Conservation (phyloP, 768 basidiomycete genomes). For the Xanthoconium purpureum region DNA sequence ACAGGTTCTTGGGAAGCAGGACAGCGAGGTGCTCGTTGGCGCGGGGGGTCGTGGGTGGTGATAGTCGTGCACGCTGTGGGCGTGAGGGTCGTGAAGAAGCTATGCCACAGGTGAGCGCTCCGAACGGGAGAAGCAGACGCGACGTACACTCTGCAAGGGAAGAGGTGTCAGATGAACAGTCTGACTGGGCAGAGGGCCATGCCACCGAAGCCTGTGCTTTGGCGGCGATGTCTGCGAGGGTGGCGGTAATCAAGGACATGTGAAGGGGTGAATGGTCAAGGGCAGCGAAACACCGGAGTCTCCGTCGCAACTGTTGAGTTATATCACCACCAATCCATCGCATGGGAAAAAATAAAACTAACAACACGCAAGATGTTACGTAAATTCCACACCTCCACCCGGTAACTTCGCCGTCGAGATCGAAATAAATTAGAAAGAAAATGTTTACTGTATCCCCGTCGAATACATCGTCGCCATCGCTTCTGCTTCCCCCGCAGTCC, state of each 20-base stretch:
- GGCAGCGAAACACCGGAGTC: slow-evolving; percentile 4
- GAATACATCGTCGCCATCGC: neutral
- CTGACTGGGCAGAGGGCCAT: slow-evolving; percentile 9
- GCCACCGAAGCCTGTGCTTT: slow-evolving; percentile 24
- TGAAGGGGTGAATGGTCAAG: slow-evolving; percentile 18
- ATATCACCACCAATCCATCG: slow-evolving; percentile 23
- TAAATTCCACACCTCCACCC: slow-evolving; percentile 1
- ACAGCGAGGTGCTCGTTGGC: slow-evolving; percentile 77
- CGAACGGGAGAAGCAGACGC: neutral
- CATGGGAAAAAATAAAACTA: slow-evolving; percentile 30
- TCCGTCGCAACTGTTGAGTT: slow-evolving; percentile 32
- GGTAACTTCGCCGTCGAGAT: slow-evolving; percentile 13
- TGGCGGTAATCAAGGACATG: slow-evolving; percentile 30
- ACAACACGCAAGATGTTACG: slow-evolving; percentile 18
- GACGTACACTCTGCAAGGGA: slow-evolving; percentile 16
- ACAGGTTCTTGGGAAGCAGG: slow-evolving; percentile 61
- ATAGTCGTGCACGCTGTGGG: slow-evolving; percentile 15
- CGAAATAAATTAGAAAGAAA: slow-evolving; percentile 4
- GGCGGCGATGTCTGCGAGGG: slow-evolving; percentile 26
- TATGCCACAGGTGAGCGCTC: slow-evolving; percentile 1
- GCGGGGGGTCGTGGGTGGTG: slow-evolving; percentile 22
- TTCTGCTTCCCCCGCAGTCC: slow-evolving; percentile 10
- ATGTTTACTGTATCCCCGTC: neutral
- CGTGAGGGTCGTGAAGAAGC: slow-evolving; percentile 23
- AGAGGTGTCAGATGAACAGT: slow-evolving; percentile 10